Percentiles rank a stretch among this genome's conserved stretches.
Evolutionary conservation across 805 yeast genomes (phyloP).

Genomic region (Sugiyamaella marilandica): DNA sequence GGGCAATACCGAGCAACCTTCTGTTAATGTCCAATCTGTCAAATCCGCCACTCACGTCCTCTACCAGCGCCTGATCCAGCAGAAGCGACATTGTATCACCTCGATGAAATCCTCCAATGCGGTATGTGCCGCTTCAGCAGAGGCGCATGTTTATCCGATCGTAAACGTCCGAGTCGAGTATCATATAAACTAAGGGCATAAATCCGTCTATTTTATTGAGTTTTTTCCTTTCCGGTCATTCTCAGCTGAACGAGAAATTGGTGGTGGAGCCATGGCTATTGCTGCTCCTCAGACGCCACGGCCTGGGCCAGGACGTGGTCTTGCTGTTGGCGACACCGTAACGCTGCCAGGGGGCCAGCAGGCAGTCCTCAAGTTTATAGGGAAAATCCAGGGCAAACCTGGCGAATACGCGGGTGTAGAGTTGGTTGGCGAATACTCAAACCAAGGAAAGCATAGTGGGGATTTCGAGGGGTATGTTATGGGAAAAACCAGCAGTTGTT

Average conservation of each 20-base stretch:
- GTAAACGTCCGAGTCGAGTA: too few species aligned
- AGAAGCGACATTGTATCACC: conserved; percentile 36
- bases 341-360: conserved; percentile 58
- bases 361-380: conserved; percentile 67
- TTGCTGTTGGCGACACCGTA: conserved; percentile 33
- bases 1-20: conserved; percentile 71
- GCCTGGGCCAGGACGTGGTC: conserved; percentile 3
- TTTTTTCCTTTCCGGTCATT: too few species aligned
- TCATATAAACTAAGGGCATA: too few species aligned
- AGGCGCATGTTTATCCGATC: background rate
- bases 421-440: conserved; percentile 56
- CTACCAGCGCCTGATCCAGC: conserved; percentile 70
- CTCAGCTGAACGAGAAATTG: too few species aligned
- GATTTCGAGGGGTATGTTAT: conserved; percentile 47
- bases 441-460: conserved; percentile 84
- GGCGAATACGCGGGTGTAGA: conserved; percentile 89
- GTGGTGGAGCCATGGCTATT: background rate
- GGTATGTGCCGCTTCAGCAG: background rate
- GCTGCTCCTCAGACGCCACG: conserved; percentile 11
- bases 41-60: conserved; percentile 46
- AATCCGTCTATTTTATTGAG: too few species aligned
- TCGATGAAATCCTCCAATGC: background rate
- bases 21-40: background rate
- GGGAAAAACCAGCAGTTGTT: background rate
- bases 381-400: conserved; percentile 62